phyloP scores from a whole-genome alignment of 257 asterid genomes.

The Fraxinus cuspidata region DNA sequence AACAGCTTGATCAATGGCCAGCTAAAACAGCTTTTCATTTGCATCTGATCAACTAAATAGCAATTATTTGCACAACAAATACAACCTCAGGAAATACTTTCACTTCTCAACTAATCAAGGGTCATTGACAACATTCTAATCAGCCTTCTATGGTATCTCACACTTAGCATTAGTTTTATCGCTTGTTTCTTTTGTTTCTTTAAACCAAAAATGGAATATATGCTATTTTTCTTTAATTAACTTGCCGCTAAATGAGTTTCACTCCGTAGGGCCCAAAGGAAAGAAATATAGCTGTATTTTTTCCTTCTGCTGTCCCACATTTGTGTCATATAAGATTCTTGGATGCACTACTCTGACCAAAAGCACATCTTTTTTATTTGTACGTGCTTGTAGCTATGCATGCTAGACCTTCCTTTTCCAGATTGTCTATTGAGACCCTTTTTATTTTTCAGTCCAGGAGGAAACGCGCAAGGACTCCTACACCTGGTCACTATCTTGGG shows the following conservation, averaged over 20 bases:
- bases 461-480: slow-evolving; percentile 79
- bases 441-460: slow-evolving; percentile 53
- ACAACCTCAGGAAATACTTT: slow-evolving; percentile 88
- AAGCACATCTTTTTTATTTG: background rate
- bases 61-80: slow-evolving; percentile 92
- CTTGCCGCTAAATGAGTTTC: slow-evolving; percentile 21
- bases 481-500: slow-evolving; percentile 99
- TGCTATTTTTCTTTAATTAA: slow-evolving; percentile 21
- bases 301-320: background rate
- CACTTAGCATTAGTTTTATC: slow-evolving; percentile 52
- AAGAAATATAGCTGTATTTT: slow-evolving; percentile 8
- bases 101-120: slow-evolving; percentile 92
- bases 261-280: slow-evolving; percentile 23
- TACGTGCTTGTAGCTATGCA: background rate
- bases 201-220: slow-evolving; percentile 23
- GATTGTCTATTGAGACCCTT: slow-evolving; percentile 25
- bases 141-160: slow-evolving; percentile 91
- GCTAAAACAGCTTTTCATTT: slow-evolving; percentile 93
- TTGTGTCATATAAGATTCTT: background rate
- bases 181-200: slow-evolving; percentile 22
- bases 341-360: background rate
- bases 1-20: slow-evolving; percentile 4
- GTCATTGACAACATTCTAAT: slow-evolving; percentile 93
- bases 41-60: slow-evolving; percentile 97
- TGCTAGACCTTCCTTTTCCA: slow-evolving; percentile 16